These are phyloP conservation scores for Rhododendron ovatum DNA, from an alignment of 148 eudicot genomes.

Conservation along the genomic window DNA sequence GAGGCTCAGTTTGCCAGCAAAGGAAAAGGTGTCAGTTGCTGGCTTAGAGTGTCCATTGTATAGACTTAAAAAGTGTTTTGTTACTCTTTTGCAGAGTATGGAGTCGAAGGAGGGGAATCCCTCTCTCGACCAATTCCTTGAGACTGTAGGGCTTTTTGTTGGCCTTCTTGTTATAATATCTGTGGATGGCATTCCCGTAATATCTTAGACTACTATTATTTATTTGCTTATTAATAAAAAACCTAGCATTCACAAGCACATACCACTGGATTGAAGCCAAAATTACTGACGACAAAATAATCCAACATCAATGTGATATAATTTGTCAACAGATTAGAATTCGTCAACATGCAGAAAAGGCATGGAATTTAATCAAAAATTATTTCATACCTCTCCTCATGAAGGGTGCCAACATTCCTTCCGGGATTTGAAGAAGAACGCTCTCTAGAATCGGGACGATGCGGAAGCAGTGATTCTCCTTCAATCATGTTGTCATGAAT, in stretches of 20 bases:
- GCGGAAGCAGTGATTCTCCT: constrained; percentile 17
- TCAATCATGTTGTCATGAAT: constrained; percentile 2
- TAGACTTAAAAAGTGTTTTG: not conserved
- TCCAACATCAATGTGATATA: not conserved
- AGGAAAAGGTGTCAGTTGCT: not conserved
- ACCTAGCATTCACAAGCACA: not conserved
- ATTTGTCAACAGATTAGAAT: not conserved
- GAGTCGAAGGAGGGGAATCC: not conserved
- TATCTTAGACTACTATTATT: not conserved
- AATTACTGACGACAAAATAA: not conserved
- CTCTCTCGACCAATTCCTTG: not conserved
- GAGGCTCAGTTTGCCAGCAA: not conserved
- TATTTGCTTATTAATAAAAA: not conserved
- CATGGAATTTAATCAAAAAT: not conserved
- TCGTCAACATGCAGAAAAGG: not conserved
- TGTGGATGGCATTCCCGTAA: not conserved
- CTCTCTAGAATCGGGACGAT: constrained; percentile 16
- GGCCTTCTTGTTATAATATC: not conserved
- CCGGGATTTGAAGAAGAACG: constrained; percentile 10
- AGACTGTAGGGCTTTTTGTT: not conserved
- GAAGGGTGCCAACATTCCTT: constrained; percentile 9
- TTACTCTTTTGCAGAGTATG: not conserved
- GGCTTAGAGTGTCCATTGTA: not conserved
- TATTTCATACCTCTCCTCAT: constrained; percentile 32
- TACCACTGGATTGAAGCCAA: not conserved